Conservation (phyloP, 2,329 filamentous ascomycete species). For the Phoma sp. region DNA sequence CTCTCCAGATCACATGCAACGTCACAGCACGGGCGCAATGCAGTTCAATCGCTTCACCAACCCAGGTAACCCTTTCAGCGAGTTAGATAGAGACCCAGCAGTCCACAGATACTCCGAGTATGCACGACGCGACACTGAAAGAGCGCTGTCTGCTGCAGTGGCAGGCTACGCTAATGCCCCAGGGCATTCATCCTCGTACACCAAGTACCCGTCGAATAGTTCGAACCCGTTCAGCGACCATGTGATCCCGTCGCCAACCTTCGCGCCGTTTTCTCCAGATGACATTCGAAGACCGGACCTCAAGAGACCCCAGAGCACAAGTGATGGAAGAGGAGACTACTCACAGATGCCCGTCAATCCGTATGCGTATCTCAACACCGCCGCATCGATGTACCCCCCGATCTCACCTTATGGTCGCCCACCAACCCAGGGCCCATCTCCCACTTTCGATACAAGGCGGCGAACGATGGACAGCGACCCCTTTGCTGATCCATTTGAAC, state of each 20-base stretch:
- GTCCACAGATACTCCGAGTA: conserved; percentile 11
- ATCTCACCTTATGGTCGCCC: conserved; percentile 29
- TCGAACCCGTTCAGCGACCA: conserved; percentile 26
- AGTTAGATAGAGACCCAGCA: conserved; percentile 13
- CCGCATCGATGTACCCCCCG: conserved; percentile 27
- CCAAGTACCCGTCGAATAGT: conserved; percentile 3
- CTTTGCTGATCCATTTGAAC: conserved; percentile 35
- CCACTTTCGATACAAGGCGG: neutral
- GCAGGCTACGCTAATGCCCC: conserved; percentile 17
- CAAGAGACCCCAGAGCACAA: conserved; percentile 4
- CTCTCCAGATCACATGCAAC: neutral
- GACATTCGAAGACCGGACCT: conserved; percentile 21
- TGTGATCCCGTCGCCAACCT: conserved; percentile 28
- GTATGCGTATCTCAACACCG: conserved; percentile 23
- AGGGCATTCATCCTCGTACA: conserved; percentile 10
- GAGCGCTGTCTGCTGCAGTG: conserved; percentile 21
- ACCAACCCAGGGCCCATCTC: conserved; percentile 9
- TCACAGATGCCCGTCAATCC: conserved; percentile 23
- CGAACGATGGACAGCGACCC: conserved; percentile 25
- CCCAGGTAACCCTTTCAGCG: conserved; percentile 19
- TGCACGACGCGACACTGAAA: conserved; percentile 15
- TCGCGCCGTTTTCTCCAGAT: conserved; percentile 25
- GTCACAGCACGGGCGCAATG: conserved; percentile 4
- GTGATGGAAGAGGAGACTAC: conserved; percentile 26
- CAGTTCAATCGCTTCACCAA: conserved; percentile 16